phyloP scores from a whole-genome alignment of 768 basidiomycete species.

The Lyophyllum semitale region DNA sequence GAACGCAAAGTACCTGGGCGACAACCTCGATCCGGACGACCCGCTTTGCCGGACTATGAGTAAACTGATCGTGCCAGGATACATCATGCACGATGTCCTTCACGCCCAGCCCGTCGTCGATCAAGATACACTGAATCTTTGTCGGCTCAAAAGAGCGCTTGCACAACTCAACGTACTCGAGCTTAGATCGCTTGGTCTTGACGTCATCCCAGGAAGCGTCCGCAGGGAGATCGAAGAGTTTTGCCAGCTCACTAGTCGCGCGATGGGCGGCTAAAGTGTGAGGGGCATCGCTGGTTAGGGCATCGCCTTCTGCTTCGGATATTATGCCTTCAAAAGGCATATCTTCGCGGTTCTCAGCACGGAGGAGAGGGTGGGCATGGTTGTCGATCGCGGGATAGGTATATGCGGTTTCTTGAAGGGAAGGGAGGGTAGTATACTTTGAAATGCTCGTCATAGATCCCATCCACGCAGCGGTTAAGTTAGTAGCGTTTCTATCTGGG shows the following conservation, averaged over 20 bases:
- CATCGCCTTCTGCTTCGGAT: conserved; percentile 62
- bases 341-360: conserved; percentile 39
- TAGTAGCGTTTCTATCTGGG: neutral
- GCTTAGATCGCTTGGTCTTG: conserved; percentile 42
- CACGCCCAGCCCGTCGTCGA: conserved; percentile 71
- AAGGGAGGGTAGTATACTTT: neutral
- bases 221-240: conserved; percentile 46
- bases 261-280: conserved; percentile 62
- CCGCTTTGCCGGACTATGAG: conserved; percentile 51
- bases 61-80: conserved; percentile 66
- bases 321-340: conserved; percentile 66
- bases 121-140: conserved; percentile 65
- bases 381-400: conserved; percentile 69
- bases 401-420: conserved; percentile 22
- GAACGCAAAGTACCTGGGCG: conserved; percentile 57
- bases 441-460: neutral
- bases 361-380: conserved; percentile 75
- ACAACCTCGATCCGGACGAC: conserved; percentile 70
- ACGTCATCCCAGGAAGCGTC: conserved; percentile 58
- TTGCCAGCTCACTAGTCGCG: conserved; percentile 55
- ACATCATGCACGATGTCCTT: conserved; percentile 49
- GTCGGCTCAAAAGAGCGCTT: conserved; percentile 51
- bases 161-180: conserved; percentile 63
- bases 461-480: neutral
- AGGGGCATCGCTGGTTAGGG: conserved; percentile 49